Base-by-base conservation (phyloP, 352 stramenopile species). In the Phytophthora tubulina region DNA sequence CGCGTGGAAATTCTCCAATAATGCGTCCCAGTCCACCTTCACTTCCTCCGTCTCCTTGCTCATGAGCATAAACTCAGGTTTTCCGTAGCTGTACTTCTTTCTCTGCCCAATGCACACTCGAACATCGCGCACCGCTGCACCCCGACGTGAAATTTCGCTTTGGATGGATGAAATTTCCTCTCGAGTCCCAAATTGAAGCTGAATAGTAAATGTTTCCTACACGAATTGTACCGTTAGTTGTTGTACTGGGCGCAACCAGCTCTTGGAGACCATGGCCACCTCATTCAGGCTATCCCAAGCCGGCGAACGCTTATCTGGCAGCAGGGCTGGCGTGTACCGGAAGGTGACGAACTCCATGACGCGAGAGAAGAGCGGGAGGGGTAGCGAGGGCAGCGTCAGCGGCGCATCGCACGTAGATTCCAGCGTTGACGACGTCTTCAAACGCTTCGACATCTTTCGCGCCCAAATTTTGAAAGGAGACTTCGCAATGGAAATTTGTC, bases 21-120 rank as follows among this genome's bases (percentile, higher is more conserved):
- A 1, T 0, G 50, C 38, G 56, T 63, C 17, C 72, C 72, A 79
- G 3, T 57, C 64, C 41, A 46, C 41, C 21, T 46, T 13, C 14
- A 46, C 14, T n/a, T 46, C 14, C 41, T 46, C 41, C 14, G 41
- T 46, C 13, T 15, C 41, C 41, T 10, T 27, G 21, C 14, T 46
- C 7, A 7, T 13, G 13, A 17, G 41, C 41, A 46, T 21, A 15
- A 2, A 46, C 4, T 46, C 14, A 27, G 21, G 21, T 8, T 72
- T 13, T 27, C 53, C 32, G 31, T 30, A 55, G 21, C 33, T 35
- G 27, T 56, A 48, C 10, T 59, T 31, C 13, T 59, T 15, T 13
- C 33, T 15, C 13, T 51, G 2, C 5, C 58, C 59, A 17, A 59
- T 31, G 3, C 3, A 6, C 14, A 67, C 35, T 7, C 59, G 36